Conservation (phyloP, 129 eudicot species). For the Lactuca saligna region DNA sequence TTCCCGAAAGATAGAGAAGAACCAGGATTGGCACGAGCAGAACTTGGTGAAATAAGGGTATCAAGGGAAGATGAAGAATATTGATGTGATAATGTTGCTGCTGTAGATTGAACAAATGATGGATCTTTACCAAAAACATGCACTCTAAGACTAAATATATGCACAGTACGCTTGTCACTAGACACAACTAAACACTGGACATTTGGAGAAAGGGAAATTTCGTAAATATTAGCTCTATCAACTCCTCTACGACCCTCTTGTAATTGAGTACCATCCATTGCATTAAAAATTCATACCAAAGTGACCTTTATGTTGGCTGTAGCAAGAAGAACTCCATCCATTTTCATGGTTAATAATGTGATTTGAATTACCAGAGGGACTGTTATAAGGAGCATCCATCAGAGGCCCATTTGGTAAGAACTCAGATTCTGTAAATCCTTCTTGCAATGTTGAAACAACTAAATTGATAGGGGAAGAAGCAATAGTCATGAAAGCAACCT, state of each 20-base stretch:
- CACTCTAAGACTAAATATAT: conserved; percentile 90
- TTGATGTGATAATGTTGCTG: conserved; percentile 47
- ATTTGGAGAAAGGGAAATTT: conserved; percentile 83
- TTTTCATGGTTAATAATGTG: conserved; percentile 70
- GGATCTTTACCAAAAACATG: conserved; percentile 67
- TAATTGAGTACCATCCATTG: conserved; percentile 83
- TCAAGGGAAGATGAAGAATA: conserved; percentile 79
- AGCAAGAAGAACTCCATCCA: conserved; percentile 92
- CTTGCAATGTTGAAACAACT: conserved; percentile 49
- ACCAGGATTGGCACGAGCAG: conserved; percentile 76
- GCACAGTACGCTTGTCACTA: conserved; percentile 93
- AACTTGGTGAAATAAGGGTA: conserved; percentile 65
- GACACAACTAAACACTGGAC: conserved; percentile 96
- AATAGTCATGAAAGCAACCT: conserved; percentile 36
- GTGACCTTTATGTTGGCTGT: conserved; percentile 90
- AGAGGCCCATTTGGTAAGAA: conserved; percentile 37
- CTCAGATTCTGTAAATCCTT: conserved; percentile 38
- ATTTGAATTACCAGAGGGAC: conserved; percentile 44
- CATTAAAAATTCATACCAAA: conserved; percentile 72
- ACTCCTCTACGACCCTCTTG: conserved; percentile 96
- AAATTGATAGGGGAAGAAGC: conserved; percentile 48
- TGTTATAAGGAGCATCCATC: conserved; percentile 42
- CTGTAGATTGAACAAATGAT: conserved; percentile 40
- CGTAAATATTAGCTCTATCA: conserved; percentile 82
- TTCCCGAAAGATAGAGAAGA: conserved; percentile 90